Conservation (phyloP, 352 stramenopile genomes). For the Phytophthora sp. region DNA sequence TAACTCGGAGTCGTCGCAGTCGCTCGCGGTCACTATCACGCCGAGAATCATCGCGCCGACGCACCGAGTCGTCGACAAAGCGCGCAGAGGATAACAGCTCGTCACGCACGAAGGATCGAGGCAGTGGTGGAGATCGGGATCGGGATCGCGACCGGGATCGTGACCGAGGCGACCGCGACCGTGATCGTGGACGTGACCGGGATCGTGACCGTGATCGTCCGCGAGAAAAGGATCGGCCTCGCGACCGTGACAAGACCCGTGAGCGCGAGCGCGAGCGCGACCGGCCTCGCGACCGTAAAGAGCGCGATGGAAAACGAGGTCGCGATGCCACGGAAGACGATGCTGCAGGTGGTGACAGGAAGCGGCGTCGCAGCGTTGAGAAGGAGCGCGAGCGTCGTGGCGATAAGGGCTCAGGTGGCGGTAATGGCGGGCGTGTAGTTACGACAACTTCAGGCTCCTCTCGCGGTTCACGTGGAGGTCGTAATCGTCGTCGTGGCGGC, state of each 20-base stretch:
- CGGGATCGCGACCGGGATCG: constrained; percentile 19
- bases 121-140: constrained; percentile 24
- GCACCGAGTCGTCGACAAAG: constrained; percentile 40
- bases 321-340: constrained; percentile 42
- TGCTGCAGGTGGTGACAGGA: constrained; percentile 26
- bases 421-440: constrained; percentile 51
- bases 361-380: constrained; percentile 34
- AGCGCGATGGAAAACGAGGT: constrained; percentile 44
- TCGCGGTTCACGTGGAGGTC: constrained; percentile 35
- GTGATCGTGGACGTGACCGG: constrained; percentile 30
- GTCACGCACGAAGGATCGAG: constrained; percentile 33
- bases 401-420: constrained; percentile 18
- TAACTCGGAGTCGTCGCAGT: constrained; percentile 35
- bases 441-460: constrained; percentile 43
- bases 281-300: constrained; percentile 38
- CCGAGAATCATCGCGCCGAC: constrained; percentile 43
- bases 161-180: no score
- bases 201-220: constrained; percentile 23
- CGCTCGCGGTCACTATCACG: constrained; percentile 59
- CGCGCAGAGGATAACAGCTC: constrained; percentile 23
- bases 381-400: constrained; percentile 24
- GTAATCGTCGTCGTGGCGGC: constrained; percentile 41
- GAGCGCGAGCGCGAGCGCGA: constrained; percentile 37
- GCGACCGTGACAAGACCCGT: constrained; percentile 32
- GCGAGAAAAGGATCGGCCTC: constrained; percentile 37